These are phyloP conservation scores for Alternaria alternata DNA, from an alignment of 2,329 filamentous ascomycete species.

Conservation along the genomic window DNA sequence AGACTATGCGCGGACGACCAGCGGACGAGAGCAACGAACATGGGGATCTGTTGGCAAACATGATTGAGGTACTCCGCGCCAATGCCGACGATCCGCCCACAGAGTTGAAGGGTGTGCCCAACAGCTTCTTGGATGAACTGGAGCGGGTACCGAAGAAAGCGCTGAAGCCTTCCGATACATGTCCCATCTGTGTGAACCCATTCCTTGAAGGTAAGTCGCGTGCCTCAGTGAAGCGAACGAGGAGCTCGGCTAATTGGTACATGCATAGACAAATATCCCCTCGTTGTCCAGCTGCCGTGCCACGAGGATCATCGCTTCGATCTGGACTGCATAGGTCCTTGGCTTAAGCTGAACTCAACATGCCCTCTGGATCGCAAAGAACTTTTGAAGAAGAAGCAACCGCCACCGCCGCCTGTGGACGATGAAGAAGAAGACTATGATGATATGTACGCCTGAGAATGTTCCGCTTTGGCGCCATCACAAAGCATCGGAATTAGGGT, in stretches of 20 bases:
- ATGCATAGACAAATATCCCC: slow-evolving; percentile 63
- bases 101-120: slow-evolving; percentile 67
- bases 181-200: slow-evolving; percentile 68
- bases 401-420: slow-evolving; percentile 55
- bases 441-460: slow-evolving; percentile 57
- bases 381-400: slow-evolving; percentile 62
- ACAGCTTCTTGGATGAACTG: slow-evolving; percentile 68
- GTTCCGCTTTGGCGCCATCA: neutral
- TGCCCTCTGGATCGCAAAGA: slow-evolving; percentile 69
- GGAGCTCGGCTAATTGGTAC: slow-evolving; percentile 26
- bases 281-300: slow-evolving; percentile 69
- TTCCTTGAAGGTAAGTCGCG: slow-evolving; percentile 63
- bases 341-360: slow-evolving; percentile 69
- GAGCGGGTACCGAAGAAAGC: slow-evolving; percentile 65
- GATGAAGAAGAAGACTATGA: slow-evolving; percentile 62
- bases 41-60: slow-evolving; percentile 58
- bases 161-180: slow-evolving; percentile 62
- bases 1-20: slow-evolving; percentile 61
- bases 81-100: slow-evolving; percentile 66
- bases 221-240: neutral
- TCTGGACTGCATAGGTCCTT: slow-evolving; percentile 70
- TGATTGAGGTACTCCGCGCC: slow-evolving; percentile 64
- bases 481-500: slow-evolving; percentile 15
- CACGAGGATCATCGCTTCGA: slow-evolving; percentile 70
- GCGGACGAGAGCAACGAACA: slow-evolving; percentile 38